These are phyloP conservation scores for Agaricus bisporus DNA, from an alignment of 768 basidiomycete species.

Conservation along the genomic window DNA sequence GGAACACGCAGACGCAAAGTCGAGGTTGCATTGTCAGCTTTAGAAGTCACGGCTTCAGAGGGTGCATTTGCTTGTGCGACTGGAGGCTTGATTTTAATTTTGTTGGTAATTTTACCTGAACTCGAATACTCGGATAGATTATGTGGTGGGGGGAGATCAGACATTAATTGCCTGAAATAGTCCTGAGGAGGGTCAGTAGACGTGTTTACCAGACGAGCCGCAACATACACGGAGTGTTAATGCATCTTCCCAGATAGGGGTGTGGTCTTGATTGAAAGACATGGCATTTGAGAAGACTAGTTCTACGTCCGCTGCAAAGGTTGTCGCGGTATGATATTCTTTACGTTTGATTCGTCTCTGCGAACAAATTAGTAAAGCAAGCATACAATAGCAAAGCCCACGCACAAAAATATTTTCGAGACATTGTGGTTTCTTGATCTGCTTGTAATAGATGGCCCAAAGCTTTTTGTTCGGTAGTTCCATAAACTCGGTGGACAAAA, in stretches of 20 bases:
- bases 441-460: slow-evolving; percentile 76
- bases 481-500: slow-evolving; percentile 73
- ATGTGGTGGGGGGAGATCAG: slow-evolving; percentile 66
- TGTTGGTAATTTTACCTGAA: slow-evolving; percentile 43
- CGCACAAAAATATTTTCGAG: slow-evolving; percentile 72
- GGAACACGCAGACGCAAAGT: slow-evolving; percentile 11
- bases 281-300: slow-evolving; percentile 88
- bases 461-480: slow-evolving; percentile 74
- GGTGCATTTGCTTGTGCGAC: slow-evolving; percentile 19
- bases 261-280: slow-evolving; percentile 83
- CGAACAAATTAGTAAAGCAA: slow-evolving; percentile 9
- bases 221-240: slow-evolving; percentile 51
- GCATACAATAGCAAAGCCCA: slow-evolving; percentile 10
- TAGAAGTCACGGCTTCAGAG: neutral
- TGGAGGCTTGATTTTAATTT: slow-evolving; percentile 73
- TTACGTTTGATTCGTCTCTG: slow-evolving; percentile 81
- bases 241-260: slow-evolving; percentile 79
- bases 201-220: slow-evolving; percentile 1
- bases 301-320: slow-evolving; percentile 84
- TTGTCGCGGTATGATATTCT: slow-evolving; percentile 59
- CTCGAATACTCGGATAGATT: slow-evolving; percentile 59
- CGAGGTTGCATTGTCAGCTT: slow-evolving; percentile 8
- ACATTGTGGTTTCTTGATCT: slow-evolving; percentile 75
- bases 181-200: slow-evolving; percentile 38
- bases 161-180: slow-evolving; percentile 68